These are phyloP conservation scores for Trypanosoma avium DNA, from an alignment of 208 protist genomes.

Conservation along the genomic window DNA sequence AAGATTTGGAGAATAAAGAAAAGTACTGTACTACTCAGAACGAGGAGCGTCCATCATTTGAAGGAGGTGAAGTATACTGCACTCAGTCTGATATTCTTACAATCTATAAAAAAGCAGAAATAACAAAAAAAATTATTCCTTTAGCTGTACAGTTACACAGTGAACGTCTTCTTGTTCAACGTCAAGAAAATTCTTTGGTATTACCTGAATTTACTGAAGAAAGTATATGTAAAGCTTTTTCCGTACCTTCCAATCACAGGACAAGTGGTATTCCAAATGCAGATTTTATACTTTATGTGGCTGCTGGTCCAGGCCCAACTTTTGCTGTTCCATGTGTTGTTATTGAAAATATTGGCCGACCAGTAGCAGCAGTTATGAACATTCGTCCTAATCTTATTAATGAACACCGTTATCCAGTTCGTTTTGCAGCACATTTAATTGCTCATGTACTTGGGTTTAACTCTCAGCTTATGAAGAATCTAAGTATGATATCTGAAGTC, in stretches of 20 bases:
- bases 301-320: slow-evolving; percentile 6
- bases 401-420: background rate
- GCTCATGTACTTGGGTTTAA: slow-evolving; percentile 23
- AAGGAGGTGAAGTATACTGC: slow-evolving; percentile 25
- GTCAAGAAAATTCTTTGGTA: background rate
- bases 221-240: slow-evolving; percentile 13
- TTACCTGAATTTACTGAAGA: background rate
- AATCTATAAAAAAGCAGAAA: slow-evolving; percentile 11
- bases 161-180: slow-evolving; percentile 28
- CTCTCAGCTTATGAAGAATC: background rate
- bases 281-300: slow-evolving; percentile 31
- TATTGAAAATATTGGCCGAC: background rate
- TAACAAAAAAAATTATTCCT: slow-evolving; percentile 39
- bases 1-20: slow-evolving; percentile 27
- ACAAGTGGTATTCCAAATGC: slow-evolving; percentile 6
- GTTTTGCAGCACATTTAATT: slow-evolving; percentile 6
- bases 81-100: slow-evolving; percentile 35
- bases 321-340: slow-evolving; percentile 1
- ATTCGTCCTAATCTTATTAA: background rate
- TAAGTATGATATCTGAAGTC: background rate
- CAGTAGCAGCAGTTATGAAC: slow-evolving; percentile 17
- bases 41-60: slow-evolving; percentile 19
- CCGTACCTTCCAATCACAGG: slow-evolving; percentile 9
- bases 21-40: slow-evolving; percentile 43
- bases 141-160: slow-evolving; percentile 41